Percentiles rank a stretch among this genome's conserved stretches.
These are phyloP conservation scores for Ambrosia artemisiifolia DNA, from an alignment of 129 eudicot species.

Conservation along the genomic window DNA sequence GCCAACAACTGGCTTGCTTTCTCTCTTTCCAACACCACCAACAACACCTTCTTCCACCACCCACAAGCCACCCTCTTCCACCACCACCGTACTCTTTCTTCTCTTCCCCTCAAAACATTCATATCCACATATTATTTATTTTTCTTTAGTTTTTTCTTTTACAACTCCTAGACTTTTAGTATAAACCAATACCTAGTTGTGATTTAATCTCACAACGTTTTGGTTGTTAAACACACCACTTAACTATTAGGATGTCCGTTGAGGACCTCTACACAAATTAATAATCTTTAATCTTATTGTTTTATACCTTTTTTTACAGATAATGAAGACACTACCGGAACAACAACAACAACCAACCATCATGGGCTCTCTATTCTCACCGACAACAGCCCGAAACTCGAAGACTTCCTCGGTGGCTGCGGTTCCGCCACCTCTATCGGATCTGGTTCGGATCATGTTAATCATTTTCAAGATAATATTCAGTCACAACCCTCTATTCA, in stretches of 20 bases:
- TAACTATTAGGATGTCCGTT: too few species aligned
- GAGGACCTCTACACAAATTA: too few species aligned
- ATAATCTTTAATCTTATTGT: neutral
- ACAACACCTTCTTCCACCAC: constrained; percentile 21
- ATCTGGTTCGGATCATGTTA: constrained; percentile 4
- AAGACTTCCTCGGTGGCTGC: constrained; percentile 58
- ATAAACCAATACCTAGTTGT: too few species aligned
- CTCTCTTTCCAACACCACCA: constrained; percentile 73
- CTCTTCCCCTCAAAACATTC: neutral
- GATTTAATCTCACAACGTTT: too few species aligned
- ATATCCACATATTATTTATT: neutral
- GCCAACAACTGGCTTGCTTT: constrained; percentile 65
- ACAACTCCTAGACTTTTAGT: too few species aligned
- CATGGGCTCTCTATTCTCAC: constrained; percentile 21
- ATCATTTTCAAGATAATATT: constrained; percentile 25
- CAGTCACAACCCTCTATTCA: constrained; percentile 6
- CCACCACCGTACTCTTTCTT: constrained; percentile 22
- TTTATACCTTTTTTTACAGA: constrained; percentile 13
- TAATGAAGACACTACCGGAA: constrained; percentile 11
- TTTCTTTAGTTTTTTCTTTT: too few species aligned
- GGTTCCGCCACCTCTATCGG: constrained; percentile 30
- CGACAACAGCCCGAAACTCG: constrained; percentile 66
- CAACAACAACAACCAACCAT: constrained; percentile 21
- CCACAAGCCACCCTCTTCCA: constrained; percentile 28
- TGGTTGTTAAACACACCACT: too few species aligned